Conservation (phyloP, 1,284 basidiomycete species). For the Ustilago nuda region DNA sequence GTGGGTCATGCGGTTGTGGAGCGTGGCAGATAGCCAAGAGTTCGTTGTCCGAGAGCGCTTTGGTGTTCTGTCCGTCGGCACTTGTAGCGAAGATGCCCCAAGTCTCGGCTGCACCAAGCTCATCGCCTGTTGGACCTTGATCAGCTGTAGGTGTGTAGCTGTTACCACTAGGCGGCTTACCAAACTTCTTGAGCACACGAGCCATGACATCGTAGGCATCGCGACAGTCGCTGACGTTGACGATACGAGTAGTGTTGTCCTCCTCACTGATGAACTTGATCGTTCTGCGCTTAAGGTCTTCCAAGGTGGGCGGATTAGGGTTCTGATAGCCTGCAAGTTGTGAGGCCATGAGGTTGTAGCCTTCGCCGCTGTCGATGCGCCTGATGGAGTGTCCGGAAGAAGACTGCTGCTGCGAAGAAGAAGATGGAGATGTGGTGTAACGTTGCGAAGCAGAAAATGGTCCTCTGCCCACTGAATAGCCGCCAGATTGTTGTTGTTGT, state of each 20-base stretch:
- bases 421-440: constrained; percentile 33
- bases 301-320: constrained; percentile 46
- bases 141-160: constrained; percentile 62
- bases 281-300: constrained; percentile 62
- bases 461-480: constrained; percentile 62
- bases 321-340: constrained; percentile 26
- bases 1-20: constrained; percentile 79
- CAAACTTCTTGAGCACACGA: constrained; percentile 66
- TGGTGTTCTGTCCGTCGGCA: constrained; percentile 59
- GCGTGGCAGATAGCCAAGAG: constrained; percentile 87
- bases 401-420: constrained; percentile 19
- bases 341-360: constrained; percentile 24
- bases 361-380: constrained; percentile 49
- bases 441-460: constrained; percentile 47
- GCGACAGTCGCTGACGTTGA: constrained; percentile 64
- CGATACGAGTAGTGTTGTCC: constrained; percentile 63
- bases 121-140: constrained; percentile 47
- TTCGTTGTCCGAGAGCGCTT: constrained; percentile 72
- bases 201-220: constrained; percentile 65
- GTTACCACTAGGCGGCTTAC: constrained; percentile 55
- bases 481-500: constrained; percentile 17
- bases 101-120: constrained; percentile 43
- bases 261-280: constrained; percentile 68
- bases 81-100: constrained; percentile 65
- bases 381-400: constrained; percentile 24